Conservation (phyloP, 1,284 basidiomycete species). For the Ceratobasidium papillatum region DNA sequence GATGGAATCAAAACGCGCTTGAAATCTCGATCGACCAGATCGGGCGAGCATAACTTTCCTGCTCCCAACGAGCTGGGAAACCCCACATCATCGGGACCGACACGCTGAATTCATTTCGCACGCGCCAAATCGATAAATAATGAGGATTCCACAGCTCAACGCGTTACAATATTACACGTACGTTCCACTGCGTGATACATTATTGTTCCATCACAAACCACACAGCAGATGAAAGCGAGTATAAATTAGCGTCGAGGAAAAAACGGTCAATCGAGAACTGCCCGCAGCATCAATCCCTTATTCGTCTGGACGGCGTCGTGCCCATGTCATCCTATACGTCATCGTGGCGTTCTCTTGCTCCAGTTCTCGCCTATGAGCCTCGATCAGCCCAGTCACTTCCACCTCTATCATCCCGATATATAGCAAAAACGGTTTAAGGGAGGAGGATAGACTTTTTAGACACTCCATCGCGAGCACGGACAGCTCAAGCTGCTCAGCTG, state of each 20-base stretch:
- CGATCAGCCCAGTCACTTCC: slow-evolving; percentile 14
- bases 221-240: slow-evolving; percentile 40
- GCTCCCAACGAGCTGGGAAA: slow-evolving; percentile 14
- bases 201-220: background rate
- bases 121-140: slow-evolving; percentile 1
- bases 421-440: slow-evolving; percentile 12
- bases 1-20: slow-evolving; percentile 22
- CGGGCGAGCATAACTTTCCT: slow-evolving; percentile 21
- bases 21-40: slow-evolving; percentile 31
- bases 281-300: background rate
- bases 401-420: background rate
- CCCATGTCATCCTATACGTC: slow-evolving; percentile 36
- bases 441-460: background rate
- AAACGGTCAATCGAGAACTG: background rate
- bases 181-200: slow-evolving; percentile 30
- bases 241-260: slow-evolving; percentile 40
- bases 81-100: slow-evolving; percentile 5
- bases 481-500: background rate
- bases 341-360: background rate
- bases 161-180: slow-evolving; percentile 15
- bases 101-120: background rate
- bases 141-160: background rate
- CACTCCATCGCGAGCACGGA: slow-evolving; percentile 26
- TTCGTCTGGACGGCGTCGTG: slow-evolving; percentile 1
- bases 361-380: slow-evolving; percentile 5